A percentile compares a stretch with the other conserved stretches of the same genome.
phyloP scores from a whole-genome alignment of 2,329 filamentous ascomycete species.

The Diaporthe velutina region DNA sequence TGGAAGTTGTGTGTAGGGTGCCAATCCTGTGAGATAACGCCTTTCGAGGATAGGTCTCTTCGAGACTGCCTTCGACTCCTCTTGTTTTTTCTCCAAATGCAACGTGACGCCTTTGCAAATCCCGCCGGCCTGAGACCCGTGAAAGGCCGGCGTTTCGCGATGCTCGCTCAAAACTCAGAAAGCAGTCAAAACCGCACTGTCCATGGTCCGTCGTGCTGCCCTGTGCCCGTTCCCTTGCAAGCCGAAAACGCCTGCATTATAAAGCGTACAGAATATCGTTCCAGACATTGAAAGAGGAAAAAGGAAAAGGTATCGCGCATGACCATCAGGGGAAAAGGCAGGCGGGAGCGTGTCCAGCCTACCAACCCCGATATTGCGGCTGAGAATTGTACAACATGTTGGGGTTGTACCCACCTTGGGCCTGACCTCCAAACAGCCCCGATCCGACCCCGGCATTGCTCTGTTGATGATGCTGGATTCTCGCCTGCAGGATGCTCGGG shows the following conservation, averaged over 20 bases:
- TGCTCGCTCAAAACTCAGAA: slow-evolving; percentile 43
- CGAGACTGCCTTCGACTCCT: slow-evolving; percentile 42
- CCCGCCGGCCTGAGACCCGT: slow-evolving; percentile 37
- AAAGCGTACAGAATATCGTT: slow-evolving; percentile 36
- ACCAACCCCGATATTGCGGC: slow-evolving; percentile 74
- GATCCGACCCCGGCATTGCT: slow-evolving; percentile 87
- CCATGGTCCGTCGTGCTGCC: slow-evolving; percentile 40
- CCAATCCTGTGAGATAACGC: slow-evolving; percentile 39
- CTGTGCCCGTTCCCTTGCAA: slow-evolving; percentile 39
- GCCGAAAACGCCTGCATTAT: slow-evolving; percentile 40
- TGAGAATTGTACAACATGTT: slow-evolving; percentile 85
- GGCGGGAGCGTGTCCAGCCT: slow-evolving; percentile 16
- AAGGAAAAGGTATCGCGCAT: slow-evolving; percentile 25
- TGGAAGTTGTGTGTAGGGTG: slow-evolving; percentile 43
- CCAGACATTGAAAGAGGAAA: slow-evolving; percentile 30
- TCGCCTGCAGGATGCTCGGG: slow-evolving; percentile 99
- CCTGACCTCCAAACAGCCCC: slow-evolving; percentile 88
- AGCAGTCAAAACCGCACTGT: slow-evolving; percentile 37
- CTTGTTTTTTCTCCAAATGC: slow-evolving; percentile 46
- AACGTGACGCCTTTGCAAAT: slow-evolving; percentile 43
- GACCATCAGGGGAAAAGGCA: background rate
- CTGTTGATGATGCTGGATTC: slow-evolving; percentile 90
- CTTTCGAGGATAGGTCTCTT: slow-evolving; percentile 36
- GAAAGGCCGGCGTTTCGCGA: slow-evolving; percentile 40
- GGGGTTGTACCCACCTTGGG: slow-evolving; percentile 95